Base-by-base conservation (phyloP, 2,329 filamentous ascomycete species). In the Arthrobotrys iridis region DNA sequence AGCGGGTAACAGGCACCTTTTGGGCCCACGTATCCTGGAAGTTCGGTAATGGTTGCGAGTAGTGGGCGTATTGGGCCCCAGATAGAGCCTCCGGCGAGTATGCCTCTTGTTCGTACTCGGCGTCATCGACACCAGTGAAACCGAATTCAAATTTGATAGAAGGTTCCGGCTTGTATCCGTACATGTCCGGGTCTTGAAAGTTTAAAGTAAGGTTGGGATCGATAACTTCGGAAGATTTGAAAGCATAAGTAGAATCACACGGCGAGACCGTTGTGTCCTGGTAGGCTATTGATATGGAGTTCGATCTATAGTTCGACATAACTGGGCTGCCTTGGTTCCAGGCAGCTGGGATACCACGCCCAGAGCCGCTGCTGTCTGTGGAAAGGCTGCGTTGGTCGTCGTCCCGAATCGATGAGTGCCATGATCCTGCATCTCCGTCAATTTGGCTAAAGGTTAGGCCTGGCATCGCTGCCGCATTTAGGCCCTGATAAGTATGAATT, bases 151-250 rank as follows among this genome's bases (percentile, higher is more conserved):
- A 75, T 20, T 75, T 75, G 15, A 75, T 59, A 6, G 28, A 6
- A 33, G 71, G 55, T 20, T 75, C 71, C 28, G 28, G 28, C 15
- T 70, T 62, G 18, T 62, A 67, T 8, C 22, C 22, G 18, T 64
- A 75, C 1, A 68, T n/a, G 3, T 67, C 71, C 1, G 55, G n/a
- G 10, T 67, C 57, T 15, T 62, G 71, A 26, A 64, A 52, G 18
- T 75, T 75, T 46, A 68, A 37, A 4, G 63, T 75, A 30, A 75
- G 63, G 26, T 63, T 64, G n/a, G 71, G 71, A 18, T 75, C 71
- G n/a, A 75, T 75, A 35, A 64, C 71, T 41, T 64, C 57, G 20
- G 66, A 45, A 3, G 55, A 43, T 22, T 75, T 75, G 28, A 40
- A 75, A 28, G 41, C 11, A 15, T 66, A 73, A 10, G 37, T 22